Evolutionary conservation across 305 asterid genomes (phyloP).

Genomic region (Ajuga reptans): DNA sequence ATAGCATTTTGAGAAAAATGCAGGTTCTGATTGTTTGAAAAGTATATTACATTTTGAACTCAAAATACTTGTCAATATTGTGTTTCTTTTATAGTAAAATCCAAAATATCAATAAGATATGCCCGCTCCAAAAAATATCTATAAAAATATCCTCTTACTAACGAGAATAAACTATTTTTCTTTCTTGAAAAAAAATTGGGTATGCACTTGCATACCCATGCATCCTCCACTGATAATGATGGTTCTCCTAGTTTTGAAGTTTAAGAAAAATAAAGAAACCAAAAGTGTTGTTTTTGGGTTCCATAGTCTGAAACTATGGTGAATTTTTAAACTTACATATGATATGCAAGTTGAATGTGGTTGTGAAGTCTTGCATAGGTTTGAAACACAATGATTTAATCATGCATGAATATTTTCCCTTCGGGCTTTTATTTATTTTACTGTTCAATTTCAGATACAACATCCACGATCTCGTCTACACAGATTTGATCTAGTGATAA

Average conservation of each 20-base stretch:
- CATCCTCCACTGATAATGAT: background rate
- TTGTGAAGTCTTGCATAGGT: background rate
- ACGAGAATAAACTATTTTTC: too few relatives aligned
- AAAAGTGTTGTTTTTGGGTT: too few relatives aligned
- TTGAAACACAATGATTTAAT: background rate
- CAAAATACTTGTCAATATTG: too few relatives aligned
- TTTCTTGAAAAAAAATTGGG: too few relatives aligned
- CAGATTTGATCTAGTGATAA: constrained; percentile 74
- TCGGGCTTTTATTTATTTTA: constrained; percentile 2
- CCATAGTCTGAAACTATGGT: background rate
- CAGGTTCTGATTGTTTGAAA: too few relatives aligned
- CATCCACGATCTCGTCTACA: constrained; percentile 73
- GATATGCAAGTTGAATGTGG: constrained; percentile 1
- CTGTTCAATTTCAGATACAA: constrained; percentile 52
- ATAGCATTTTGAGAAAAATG: too few relatives aligned
- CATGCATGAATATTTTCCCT: background rate
- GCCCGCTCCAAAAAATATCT: too few relatives aligned
- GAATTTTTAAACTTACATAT: background rate
- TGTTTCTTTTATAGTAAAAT: too few relatives aligned
- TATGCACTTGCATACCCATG: too few relatives aligned
- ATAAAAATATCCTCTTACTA: too few relatives aligned
- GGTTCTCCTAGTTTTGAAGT: background rate
- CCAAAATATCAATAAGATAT: too few relatives aligned
- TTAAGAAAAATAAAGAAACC: background rate
- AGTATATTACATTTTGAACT: too few relatives aligned